phyloP scores from a whole-genome alignment of 495 filamentous ascomycete genomes.

The Podospora pseudopauciseta region DNA sequence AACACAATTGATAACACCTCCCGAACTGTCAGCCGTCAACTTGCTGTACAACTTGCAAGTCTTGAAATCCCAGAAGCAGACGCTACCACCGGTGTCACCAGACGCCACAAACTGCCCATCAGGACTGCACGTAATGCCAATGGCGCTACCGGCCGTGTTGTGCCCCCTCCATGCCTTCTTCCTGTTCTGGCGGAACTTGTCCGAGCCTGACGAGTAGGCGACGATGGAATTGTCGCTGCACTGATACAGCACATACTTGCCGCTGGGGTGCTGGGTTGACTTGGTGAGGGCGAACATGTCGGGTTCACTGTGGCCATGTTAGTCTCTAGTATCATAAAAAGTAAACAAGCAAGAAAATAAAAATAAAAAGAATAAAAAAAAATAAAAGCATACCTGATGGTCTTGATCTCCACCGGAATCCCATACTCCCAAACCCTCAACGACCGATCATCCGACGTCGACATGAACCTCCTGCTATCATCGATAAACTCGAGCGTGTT shows the following conservation, averaged over 20 bases:
- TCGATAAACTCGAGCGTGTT: slow-evolving; percentile 98
- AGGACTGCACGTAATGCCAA: slow-evolving; percentile 82
- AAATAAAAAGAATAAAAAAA: neutral
- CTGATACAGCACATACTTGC: slow-evolving; percentile 92
- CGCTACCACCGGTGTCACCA: slow-evolving; percentile 81
- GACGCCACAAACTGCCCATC: slow-evolving; percentile 84
- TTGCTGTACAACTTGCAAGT: slow-evolving; percentile 98
- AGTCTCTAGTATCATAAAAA: slow-evolving; percentile 35
- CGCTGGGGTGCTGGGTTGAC: slow-evolving; percentile 74
- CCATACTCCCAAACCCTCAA: slow-evolving; percentile 96
- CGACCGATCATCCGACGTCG: slow-evolving; percentile 94
- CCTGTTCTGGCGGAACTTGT: slow-evolving; percentile 94
- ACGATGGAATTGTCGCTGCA: slow-evolving; percentile 92
- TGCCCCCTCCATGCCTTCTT: slow-evolving; percentile 96
- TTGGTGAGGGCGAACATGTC: slow-evolving; percentile 93
- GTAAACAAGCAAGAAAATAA: neutral
- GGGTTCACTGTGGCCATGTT: slow-evolving; percentile 88
- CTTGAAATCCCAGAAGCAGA: slow-evolving; percentile 99
- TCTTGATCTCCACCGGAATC: slow-evolving; percentile 71
- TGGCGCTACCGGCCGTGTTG: slow-evolving; percentile 89
- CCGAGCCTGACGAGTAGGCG: slow-evolving; percentile 76
- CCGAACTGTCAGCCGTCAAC: slow-evolving; percentile 64
- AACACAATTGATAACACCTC: slow-evolving; percentile 72
- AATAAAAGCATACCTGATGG: slow-evolving; percentile 29
- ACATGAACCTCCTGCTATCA: slow-evolving; percentile 91